A percentile compares a stretch with the other conserved stretches of the same genome.
Evolutionary conservation across 257 asterid genomes (phyloP).

Genomic region (Capsicum baccatum): DNA sequence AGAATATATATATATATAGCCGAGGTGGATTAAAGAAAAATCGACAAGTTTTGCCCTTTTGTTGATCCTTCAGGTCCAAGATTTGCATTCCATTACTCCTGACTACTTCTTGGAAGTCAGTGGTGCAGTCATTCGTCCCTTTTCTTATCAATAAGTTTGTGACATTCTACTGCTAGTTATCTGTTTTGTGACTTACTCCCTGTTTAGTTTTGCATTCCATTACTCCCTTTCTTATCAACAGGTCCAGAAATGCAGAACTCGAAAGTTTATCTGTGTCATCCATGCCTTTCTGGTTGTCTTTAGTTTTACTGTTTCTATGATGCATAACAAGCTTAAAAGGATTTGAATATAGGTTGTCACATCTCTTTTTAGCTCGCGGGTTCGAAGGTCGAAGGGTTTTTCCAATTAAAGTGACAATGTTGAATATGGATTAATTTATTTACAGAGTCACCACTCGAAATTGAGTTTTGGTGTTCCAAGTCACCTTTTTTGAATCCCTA

Average conservation of each 20-base stretch:
- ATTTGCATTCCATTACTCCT: constrained; percentile 92
- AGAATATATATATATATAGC: too few species aligned
- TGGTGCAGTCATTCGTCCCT: constrained; percentile 97
- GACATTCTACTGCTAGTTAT: neutral
- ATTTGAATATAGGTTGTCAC: neutral
- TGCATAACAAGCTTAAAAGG: constrained; percentile 19
- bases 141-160: constrained; percentile 97
- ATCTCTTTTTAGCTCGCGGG: too few species aligned
- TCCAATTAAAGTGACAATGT: too few species aligned
- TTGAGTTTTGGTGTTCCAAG: too few species aligned
- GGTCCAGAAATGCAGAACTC: neutral
- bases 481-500: too few species aligned
- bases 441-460: too few species aligned
- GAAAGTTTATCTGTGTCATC: neutral
- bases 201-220: neutral
- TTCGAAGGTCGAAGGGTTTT: too few species aligned
- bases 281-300: constrained; percentile 12
- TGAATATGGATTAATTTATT: too few species aligned
- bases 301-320: neutral
- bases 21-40: too few species aligned
- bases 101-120: constrained; percentile 93
- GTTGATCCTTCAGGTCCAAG: constrained; percentile 77
- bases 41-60: too few species aligned
- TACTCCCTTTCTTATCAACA: neutral
- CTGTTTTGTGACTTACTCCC: neutral